Percentiles rank a stretch among this genome's conserved stretches.
Conservation (phyloP, 345 rosid species). For the Psidium guajava region DNA sequence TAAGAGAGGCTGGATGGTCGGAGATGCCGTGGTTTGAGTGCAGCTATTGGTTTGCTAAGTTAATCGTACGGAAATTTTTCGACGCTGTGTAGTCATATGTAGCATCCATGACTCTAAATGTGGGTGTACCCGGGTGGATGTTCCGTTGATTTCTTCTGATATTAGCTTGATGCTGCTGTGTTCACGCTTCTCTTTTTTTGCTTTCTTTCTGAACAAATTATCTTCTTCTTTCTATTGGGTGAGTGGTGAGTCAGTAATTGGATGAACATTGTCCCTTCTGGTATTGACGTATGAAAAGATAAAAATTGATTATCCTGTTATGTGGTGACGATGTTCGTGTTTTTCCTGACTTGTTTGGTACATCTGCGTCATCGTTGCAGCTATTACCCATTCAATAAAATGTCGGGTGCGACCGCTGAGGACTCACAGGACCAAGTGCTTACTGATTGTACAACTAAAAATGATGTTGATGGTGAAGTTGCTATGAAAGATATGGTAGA, state of each 20-base stretch:
- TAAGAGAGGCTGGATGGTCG: not conserved
- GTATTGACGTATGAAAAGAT: not conserved
- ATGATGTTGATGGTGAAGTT: not conserved
- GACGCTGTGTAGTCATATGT: not conserved
- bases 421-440: constrained; percentile 23
- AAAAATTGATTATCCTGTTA: not conserved
- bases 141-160: not conserved
- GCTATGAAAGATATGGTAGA: constrained; percentile 3
- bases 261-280: not conserved
- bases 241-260: not conserved
- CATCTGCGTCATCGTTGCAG: not conserved
- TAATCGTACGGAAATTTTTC: not conserved
- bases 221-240: not conserved
- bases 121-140: not conserved
- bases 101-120: not conserved
- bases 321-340: not conserved
- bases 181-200: not conserved
- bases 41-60: not conserved
- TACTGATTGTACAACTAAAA: constrained; percentile 3
- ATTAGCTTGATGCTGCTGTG: not conserved
- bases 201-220: not conserved
- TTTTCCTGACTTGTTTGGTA: not conserved
- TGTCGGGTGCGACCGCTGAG: constrained; percentile 21
- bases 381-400: not conserved
- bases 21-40: not conserved